phyloP scores from a whole-genome alignment of 2,329 filamentous ascomycete species.

The Fonsecaea monophora region DNA sequence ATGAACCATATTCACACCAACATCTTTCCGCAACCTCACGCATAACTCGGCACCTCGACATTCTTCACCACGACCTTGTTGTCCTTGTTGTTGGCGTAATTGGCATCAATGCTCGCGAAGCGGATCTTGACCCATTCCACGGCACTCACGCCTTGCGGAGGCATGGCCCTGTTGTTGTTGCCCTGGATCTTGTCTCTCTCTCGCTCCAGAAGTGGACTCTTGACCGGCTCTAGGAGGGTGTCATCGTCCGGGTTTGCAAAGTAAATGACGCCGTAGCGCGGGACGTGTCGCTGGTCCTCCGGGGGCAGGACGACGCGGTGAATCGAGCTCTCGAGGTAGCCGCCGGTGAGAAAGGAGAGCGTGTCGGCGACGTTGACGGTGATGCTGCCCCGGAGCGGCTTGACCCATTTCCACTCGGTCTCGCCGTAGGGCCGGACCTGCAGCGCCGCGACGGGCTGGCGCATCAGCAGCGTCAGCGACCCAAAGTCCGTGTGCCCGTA shows the following conservation, averaged over 20 bases:
- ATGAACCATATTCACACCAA: neutral
- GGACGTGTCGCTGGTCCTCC: conserved; percentile 54
- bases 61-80: conserved; percentile 16
- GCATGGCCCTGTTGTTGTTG: conserved; percentile 11
- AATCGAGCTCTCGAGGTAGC: conserved; percentile 57
- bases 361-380: conserved; percentile 60
- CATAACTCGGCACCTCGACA: conserved; percentile 11
- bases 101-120: conserved; percentile 13
- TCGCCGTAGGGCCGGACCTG: conserved; percentile 58
- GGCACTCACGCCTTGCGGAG: neutral
- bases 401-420: conserved; percentile 56
- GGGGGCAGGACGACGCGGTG: conserved; percentile 59
- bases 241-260: conserved; percentile 53
- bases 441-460: conserved; percentile 62
- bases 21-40: conserved; percentile 41
- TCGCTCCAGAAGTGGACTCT: conserved; percentile 45
- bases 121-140: conserved; percentile 14
- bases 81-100: conserved; percentile 16
- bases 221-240: conserved; percentile 43
- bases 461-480: conserved; percentile 62
- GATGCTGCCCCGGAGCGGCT: conserved; percentile 54
- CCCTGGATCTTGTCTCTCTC: conserved; percentile 35
- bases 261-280: conserved; percentile 53
- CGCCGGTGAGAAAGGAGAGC: conserved; percentile 55
- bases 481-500: conserved; percentile 62